Evolutionary conservation across 2,329 filamentous ascomycete genomes (phyloP).

Genomic region (Hirsutella rhossiliensis): DNA sequence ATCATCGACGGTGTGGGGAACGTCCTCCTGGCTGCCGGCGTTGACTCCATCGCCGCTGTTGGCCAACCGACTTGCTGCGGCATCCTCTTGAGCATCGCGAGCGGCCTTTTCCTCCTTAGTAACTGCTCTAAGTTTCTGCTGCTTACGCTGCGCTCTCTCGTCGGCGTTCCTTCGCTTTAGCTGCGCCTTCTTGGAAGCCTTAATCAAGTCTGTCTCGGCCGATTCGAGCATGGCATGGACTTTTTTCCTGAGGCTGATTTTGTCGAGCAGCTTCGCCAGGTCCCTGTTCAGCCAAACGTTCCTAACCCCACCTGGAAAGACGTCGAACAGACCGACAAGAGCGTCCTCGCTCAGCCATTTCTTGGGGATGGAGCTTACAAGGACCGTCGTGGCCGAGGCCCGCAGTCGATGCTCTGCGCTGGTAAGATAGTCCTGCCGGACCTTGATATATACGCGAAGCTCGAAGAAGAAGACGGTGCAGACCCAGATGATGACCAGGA

Average conservation of each 20-base stretch:
- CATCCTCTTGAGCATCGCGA: slow-evolving; percentile 35
- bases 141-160: slow-evolving; percentile 51
- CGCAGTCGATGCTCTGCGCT: slow-evolving; percentile 87
- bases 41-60: slow-evolving; percentile 34
- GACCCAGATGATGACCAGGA: slow-evolving; percentile 70
- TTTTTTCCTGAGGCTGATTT: slow-evolving; percentile 63
- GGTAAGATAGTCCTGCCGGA: slow-evolving; percentile 89
- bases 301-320: slow-evolving; percentile 87
- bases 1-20: slow-evolving; percentile 38
- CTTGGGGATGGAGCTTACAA: slow-evolving; percentile 79
- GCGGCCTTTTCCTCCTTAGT: slow-evolving; percentile 38
- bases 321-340: slow-evolving; percentile 76
- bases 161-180: slow-evolving; percentile 53
- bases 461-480: slow-evolving; percentile 82
- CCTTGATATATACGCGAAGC: slow-evolving; percentile 75
- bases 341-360: slow-evolving; percentile 85
- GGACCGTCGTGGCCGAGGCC: slow-evolving; percentile 88
- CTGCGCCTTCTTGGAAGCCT: slow-evolving; percentile 65
- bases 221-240: slow-evolving; percentile 62
- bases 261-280: slow-evolving; percentile 69
- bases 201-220: slow-evolving; percentile 78
- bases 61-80: slow-evolving; percentile 37
- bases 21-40: slow-evolving; percentile 38
- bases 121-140: slow-evolving; percentile 32
- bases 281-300: slow-evolving; percentile 97